Base-by-base conservation (phyloP, 75 land plant species). In the Isoetes taiwanensis region DNA sequence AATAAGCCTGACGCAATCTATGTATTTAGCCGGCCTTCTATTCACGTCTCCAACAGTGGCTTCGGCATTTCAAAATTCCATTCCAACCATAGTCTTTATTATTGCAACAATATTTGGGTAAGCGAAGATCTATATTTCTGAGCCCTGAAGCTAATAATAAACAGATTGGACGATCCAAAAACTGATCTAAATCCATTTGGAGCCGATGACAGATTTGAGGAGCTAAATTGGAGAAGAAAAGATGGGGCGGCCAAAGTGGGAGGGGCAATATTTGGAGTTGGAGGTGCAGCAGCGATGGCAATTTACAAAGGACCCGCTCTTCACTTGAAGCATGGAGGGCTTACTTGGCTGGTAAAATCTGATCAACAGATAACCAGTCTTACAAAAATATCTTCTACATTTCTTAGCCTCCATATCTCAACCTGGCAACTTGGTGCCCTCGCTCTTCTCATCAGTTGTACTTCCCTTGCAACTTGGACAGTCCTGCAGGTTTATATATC, bases 221-320 rank as follows among this genome's bases (percentile, higher is more conserved):
- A 72, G 34, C 66, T 88, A 2, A 43, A 73, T 6, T 5, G 78
- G 16, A 48, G 64, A 38, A 69, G 87, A 34, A 65, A 72, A 46
- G 94, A 86, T 61, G 97, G 84, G 0, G 57, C 77, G 6, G 80
- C 88, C 1, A 90, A 86, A 59, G 56, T 83, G n/a, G 1, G 65
- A 4, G 97, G 97, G 25, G 78, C 87, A 0, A 3, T 80, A 0
- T 59, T 60, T 1, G 81, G 93, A 40, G 84, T 86, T 0, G 65
- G 64, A 2, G 97, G 97, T 0, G 97, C 97, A 9, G 43, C 77
- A 9, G 65, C 80, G 10, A 90, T 90, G 52, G 76, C 94, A 2
- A 46, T 86, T 3, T 90, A 86, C 80, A 86, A 86, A 43, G 97
- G 97, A 10, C 82, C 84, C 5, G 21, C 57, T 1, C 64, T 82